phyloP scores from a whole-genome alignment of 441 rosid genomes.

The Pelargonium exstipulatum region DNA sequence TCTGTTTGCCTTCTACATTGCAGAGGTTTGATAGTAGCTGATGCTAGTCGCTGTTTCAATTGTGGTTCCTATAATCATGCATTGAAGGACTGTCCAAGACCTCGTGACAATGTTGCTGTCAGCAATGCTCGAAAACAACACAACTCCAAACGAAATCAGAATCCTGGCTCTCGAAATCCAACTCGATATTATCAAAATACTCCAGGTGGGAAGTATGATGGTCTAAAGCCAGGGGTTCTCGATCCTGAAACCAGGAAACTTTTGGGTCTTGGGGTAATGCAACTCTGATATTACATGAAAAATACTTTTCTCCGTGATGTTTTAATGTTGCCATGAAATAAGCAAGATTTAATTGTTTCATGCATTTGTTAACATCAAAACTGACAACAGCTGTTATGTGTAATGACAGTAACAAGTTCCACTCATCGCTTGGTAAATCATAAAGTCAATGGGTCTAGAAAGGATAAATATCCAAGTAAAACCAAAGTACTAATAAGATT shows the following conservation, averaged over 20 bases:
- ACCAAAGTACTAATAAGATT: no score
- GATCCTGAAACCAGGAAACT: constrained; percentile 66
- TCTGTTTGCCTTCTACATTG: constrained; percentile 22
- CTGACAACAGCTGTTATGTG: background rate
- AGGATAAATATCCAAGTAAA: no score
- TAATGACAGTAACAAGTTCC: background rate
- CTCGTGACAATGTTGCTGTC: constrained; percentile 76
- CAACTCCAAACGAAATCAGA: constrained; percentile 62
- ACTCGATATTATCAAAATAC: constrained; percentile 67
- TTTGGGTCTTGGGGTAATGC: constrained; percentile 79
- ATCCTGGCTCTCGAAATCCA: constrained; percentile 47
- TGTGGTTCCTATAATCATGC: constrained; percentile 92
- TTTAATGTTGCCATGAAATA: background rate
- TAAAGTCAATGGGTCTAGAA: background rate
- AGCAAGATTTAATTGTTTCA: background rate
- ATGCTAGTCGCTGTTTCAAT: constrained; percentile 90
- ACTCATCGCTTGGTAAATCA: background rate
- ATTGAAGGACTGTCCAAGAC: constrained; percentile 80
- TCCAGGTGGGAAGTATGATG: constrained; percentile 75
- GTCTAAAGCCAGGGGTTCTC: constrained; percentile 83
- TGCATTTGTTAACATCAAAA: background rate
- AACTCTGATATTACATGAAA: constrained; percentile 8
- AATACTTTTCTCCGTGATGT: background rate
- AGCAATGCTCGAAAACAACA: constrained; percentile 73
- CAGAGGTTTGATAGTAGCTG: constrained; percentile 66